phyloP scores from a whole-genome alignment of 805 yeast genomes.

The Scheffersomyces stipitis region DNA sequence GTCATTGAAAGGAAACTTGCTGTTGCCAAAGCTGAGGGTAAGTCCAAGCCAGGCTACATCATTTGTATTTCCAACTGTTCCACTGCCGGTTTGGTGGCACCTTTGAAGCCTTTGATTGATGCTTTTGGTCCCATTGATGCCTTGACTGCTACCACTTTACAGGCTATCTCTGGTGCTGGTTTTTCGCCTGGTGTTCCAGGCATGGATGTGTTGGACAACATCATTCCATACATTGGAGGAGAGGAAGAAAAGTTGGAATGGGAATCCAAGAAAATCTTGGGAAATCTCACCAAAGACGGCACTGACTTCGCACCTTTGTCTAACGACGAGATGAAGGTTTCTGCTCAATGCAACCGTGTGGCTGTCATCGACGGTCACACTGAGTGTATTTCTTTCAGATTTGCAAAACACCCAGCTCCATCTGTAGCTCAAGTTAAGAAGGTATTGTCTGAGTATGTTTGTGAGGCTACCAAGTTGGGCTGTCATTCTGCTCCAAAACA shows the following conservation, averaged over 20 bases:
- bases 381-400: slow-evolving; percentile 85
- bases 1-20: slow-evolving; percentile 60
- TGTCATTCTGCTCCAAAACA: slow-evolving; percentile 94
- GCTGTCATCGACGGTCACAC: slow-evolving; percentile 98
- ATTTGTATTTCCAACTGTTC: slow-evolving; percentile 98
- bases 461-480: slow-evolving; percentile 77
- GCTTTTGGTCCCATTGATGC: slow-evolving; percentile 86
- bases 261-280: slow-evolving; percentile 96
- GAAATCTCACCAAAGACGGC: slow-evolving; percentile 53
- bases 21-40: slow-evolving; percentile 54
- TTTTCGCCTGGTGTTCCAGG: slow-evolving; percentile 97
- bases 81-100: slow-evolving; percentile 97
- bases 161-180: slow-evolving; percentile 98
- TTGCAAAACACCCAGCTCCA: slow-evolving; percentile 82
- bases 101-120: slow-evolving; percentile 90
- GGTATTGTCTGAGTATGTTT: slow-evolving; percentile 66
- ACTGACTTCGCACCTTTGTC: slow-evolving; percentile 56
- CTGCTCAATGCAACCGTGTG: slow-evolving; percentile 96
- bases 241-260: slow-evolving; percentile 98
- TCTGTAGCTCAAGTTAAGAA: slow-evolving; percentile 75
- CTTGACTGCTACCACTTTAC: slow-evolving; percentile 87
- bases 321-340: slow-evolving; percentile 74
- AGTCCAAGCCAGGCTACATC: slow-evolving; percentile 72
- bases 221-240: slow-evolving; percentile 92
- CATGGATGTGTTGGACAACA: slow-evolving; percentile 90